Conservation (phyloP, 805 yeast genomes). For the Geotrichum ghanense region DNA sequence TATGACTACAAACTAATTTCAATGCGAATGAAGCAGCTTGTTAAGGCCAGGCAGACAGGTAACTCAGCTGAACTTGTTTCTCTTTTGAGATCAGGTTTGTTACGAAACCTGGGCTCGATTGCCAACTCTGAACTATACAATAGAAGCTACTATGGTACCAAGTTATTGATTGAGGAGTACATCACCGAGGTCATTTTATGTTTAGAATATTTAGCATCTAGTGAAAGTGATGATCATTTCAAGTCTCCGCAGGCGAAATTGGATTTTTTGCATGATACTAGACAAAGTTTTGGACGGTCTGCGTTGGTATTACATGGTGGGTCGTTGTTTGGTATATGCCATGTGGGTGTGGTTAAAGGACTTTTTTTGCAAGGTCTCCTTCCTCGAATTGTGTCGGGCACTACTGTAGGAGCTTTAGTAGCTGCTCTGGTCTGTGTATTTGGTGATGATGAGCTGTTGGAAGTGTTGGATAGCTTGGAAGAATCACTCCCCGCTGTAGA, state of each 20-base stretch:
- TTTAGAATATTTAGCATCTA: constrained; percentile 38
- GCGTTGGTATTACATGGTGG: constrained; percentile 93
- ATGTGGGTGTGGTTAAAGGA: constrained; percentile 83
- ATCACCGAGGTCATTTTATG: constrained; percentile 64
- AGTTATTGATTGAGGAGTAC: constrained; percentile 77
- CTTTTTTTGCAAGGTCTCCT: constrained; percentile 61
- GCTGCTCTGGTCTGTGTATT: constrained; percentile 76
- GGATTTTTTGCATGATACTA: constrained; percentile 75
- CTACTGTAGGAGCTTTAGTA: constrained; percentile 88
- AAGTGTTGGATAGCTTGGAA: constrained; percentile 26
- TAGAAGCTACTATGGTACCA: constrained; percentile 80
- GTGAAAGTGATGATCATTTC: constrained; percentile 21
- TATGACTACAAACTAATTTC: constrained; percentile 79
- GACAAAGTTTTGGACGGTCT: constrained; percentile 81
- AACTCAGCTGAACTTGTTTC: constrained; percentile 53
- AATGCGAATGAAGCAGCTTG: constrained; percentile 53
- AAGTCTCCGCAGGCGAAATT: constrained; percentile 38
- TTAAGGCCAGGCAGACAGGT: constrained; percentile 45
- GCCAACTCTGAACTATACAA: constrained; percentile 68
- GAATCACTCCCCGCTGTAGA: constrained; percentile 2
- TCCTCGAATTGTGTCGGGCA: constrained; percentile 82
- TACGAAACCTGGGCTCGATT: constrained; percentile 87
- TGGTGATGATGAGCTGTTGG: constrained; percentile 49
- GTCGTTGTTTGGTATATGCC: constrained; percentile 86
- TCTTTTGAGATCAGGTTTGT: constrained; percentile 66